Evolutionary conservation across 2,329 filamentous ascomycete genomes (phyloP), one percentile per base, ranked within the genome.

Genomic region (Cadophora gregata): DNA sequence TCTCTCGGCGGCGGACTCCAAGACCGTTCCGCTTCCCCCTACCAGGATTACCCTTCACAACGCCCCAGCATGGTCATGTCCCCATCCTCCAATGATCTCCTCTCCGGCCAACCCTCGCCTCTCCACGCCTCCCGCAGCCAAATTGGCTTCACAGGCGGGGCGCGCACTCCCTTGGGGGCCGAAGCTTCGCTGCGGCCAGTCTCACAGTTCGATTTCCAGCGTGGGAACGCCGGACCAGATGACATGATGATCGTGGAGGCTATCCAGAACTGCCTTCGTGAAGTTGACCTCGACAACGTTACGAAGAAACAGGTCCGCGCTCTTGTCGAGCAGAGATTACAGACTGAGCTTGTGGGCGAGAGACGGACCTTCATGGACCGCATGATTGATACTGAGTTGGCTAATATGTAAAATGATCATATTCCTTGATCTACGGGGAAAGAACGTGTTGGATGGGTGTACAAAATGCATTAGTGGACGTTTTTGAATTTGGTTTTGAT

Each of bases 251-350:
- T 99, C 71, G 85, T 93, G 21, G 92, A 96, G 68, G 91, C 92
- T 1, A 95, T 98, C 69, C 91, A 93, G 75, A 83, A 85, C 60
- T 96, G 96, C 73, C 83, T 99, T 69, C 81, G 85, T 19, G 95
- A 97, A 75, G 93, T 97, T 0, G 95, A 99, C 78, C 84, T 99
- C 50, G 96, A 99, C 78, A 95, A 87, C n/a, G 93, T 98, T 58
- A 99, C 96, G 7, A 99, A 98, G 88, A 99, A 99, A 83, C 95
- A 98, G 81, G 90, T 96, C 65, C 86, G 92, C 60, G 94, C 92
- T 3, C 85, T 98, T 53, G 93, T 97, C 14, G 96, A 99, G 81
- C 93, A 97, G 82, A 88, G 94, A 75, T 81, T 99, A 69, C 95
- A 71, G 81, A 95, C 92, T 4, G 93, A 97, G 78, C 84, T 98